Percentiles rank a stretch among this genome's conserved stretches.
Evolutionary conservation across 1,139 yeast species (phyloP).

Genomic region (Neolecta irregularis): DNA sequence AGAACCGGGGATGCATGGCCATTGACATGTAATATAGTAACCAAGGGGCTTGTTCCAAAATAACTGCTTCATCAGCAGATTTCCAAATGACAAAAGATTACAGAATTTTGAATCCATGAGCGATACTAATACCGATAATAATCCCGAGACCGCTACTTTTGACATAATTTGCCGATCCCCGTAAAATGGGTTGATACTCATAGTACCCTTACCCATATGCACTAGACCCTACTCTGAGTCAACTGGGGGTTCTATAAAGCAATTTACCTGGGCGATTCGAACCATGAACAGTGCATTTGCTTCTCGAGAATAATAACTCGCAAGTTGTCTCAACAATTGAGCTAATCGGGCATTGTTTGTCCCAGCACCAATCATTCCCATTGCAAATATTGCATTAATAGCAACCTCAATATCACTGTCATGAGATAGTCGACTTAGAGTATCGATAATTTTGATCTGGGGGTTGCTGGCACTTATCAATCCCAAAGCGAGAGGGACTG

Average conservation of each 20-base stretch:
- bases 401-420: slow-evolving; percentile 93
- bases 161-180: slow-evolving; percentile 78
- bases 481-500: slow-evolving; percentile 97
- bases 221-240: slow-evolving; percentile 46
- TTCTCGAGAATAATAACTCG: slow-evolving; percentile 81
- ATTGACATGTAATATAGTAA: slow-evolving; percentile 76
- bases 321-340: slow-evolving; percentile 84
- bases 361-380: slow-evolving; percentile 98
- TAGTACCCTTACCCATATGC: slow-evolving; percentile 90
- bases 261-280: slow-evolving; percentile 68
- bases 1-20: slow-evolving; percentile 84
- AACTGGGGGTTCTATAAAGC: background rate
- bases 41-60: slow-evolving; percentile 48
- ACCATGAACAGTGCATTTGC: slow-evolving; percentile 86
- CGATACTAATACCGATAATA: slow-evolving; percentile 72
- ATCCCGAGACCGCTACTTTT: slow-evolving; percentile 78
- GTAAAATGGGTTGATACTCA: slow-evolving; percentile 77
- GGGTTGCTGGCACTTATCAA: slow-evolving; percentile 86
- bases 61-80: slow-evolving; percentile 20
- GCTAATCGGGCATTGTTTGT: slow-evolving; percentile 97
- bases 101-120: slow-evolving; percentile 58
- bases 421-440: slow-evolving; percentile 88
- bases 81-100: slow-evolving; percentile 15
- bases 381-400: slow-evolving; percentile 81
- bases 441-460: slow-evolving; percentile 93